These are phyloP conservation scores for Fusarium sp. DNA, from an alignment of 2,329 filamentous ascomycete genomes.

Conservation along the genomic window DNA sequence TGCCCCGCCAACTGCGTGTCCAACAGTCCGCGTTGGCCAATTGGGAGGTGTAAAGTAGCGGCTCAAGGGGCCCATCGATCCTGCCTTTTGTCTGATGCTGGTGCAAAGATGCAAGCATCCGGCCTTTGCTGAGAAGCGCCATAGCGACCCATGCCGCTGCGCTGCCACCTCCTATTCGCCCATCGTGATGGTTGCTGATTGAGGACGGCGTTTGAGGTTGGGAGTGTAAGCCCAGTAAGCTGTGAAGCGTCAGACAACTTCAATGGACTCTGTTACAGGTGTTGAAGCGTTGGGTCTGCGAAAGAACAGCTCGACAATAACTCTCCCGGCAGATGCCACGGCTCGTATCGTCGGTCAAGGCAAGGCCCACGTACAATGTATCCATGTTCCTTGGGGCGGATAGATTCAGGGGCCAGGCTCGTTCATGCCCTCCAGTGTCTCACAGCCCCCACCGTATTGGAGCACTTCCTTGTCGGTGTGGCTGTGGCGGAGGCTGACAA, in stretches of 20 bases:
- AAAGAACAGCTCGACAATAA: not conserved
- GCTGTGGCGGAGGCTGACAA: slow-evolving; percentile 42
- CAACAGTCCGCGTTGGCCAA: slow-evolving; percentile 33
- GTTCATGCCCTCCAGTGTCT: slow-evolving; percentile 27
- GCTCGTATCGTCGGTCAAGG: slow-evolving; percentile 1
- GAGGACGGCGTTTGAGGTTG: slow-evolving; percentile 7
- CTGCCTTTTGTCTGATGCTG: slow-evolving; percentile 34
- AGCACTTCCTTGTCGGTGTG: slow-evolving; percentile 21
- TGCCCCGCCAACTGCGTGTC: slow-evolving; percentile 42
- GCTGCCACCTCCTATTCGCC: slow-evolving; percentile 42
- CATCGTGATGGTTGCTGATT: not conserved
- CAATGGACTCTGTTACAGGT: not conserved
- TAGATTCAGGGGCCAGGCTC: slow-evolving; percentile 2
- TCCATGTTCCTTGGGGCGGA: not conserved
- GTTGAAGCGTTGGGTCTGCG: not conserved
- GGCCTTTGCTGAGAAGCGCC: slow-evolving; percentile 22
- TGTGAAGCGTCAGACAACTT: not conserved
- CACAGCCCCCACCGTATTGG: slow-evolving; percentile 11
- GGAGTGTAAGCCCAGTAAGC: slow-evolving; percentile 20
- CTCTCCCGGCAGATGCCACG: not conserved
- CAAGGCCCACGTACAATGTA: not conserved
- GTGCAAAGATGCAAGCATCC: slow-evolving; percentile 14
- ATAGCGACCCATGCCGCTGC: slow-evolving; percentile 36
- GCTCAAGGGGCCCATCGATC: slow-evolving; percentile 26
- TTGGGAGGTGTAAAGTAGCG: slow-evolving; percentile 11